Conservation (phyloP, 768 basidiomycete species). For the Zangia roseola region DNA sequence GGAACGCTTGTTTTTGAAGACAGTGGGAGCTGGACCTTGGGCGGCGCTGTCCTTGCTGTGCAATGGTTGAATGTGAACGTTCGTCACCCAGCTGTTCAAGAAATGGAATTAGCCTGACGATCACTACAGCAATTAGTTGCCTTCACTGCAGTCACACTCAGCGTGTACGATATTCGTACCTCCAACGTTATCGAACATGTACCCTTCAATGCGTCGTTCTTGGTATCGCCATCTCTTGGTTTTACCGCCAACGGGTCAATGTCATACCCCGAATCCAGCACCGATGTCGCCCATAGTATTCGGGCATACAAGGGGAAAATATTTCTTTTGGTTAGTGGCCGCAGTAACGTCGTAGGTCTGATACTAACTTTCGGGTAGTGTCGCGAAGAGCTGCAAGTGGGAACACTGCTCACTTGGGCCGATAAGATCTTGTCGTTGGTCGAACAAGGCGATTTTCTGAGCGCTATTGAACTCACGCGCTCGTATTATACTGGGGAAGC, state of each 20-base stretch:
- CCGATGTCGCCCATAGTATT: slow-evolving; percentile 67
- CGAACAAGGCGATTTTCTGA: slow-evolving; percentile 82
- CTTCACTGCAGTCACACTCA: slow-evolving; percentile 55
- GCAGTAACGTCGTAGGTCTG: neutral
- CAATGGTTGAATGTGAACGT: slow-evolving; percentile 91
- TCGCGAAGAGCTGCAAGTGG: slow-evolving; percentile 67
- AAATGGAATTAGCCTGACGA: neutral
- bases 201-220: slow-evolving; percentile 51
- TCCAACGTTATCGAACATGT: slow-evolving; percentile 61
- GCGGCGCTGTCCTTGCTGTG: slow-evolving; percentile 64
- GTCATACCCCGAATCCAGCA: slow-evolving; percentile 48
- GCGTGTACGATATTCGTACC: slow-evolving; percentile 66
- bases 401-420: slow-evolving; percentile 91
- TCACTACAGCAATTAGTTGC: slow-evolving; percentile 62
- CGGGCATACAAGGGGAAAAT: slow-evolving; percentile 87
- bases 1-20: slow-evolving; percentile 67
- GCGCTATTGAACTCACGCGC: slow-evolving; percentile 83
- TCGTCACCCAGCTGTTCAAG: slow-evolving; percentile 41
- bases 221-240: slow-evolving; percentile 54
- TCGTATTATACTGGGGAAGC: slow-evolving; percentile 79
- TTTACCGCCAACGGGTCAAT: slow-evolving; percentile 46
- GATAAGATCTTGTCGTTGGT: slow-evolving; percentile 86
- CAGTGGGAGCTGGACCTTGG: slow-evolving; percentile 55
- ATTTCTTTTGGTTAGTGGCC: slow-evolving; percentile 73
- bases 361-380: slow-evolving; percentile 42